phyloP scores from a whole-genome alignment of 352 stramenopile species.

The Phytophthora cryptogea region DNA sequence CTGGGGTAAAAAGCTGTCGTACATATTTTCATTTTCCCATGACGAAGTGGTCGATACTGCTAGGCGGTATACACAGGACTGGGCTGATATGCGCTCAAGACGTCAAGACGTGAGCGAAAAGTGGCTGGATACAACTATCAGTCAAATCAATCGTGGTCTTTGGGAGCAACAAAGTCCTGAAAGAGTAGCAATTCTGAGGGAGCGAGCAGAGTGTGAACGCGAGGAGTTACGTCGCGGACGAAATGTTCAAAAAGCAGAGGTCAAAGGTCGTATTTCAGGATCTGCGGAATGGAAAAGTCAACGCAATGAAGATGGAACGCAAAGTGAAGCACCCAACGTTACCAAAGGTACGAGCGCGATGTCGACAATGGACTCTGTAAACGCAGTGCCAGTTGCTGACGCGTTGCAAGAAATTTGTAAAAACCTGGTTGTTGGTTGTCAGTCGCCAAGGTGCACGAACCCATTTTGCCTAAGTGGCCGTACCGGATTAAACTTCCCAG shows the following conservation, averaged over 20 bases:
- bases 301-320: slow-evolving; percentile 65
- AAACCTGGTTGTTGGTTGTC: slow-evolving; percentile 55
- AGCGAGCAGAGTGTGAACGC: slow-evolving; percentile 44
- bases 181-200: slow-evolving; percentile 40
- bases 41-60: slow-evolving; percentile 93
- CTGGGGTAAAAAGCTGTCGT: slow-evolving; percentile 94
- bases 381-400: slow-evolving; percentile 22
- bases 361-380: slow-evolving; percentile 1
- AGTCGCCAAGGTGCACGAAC: slow-evolving; percentile 37
- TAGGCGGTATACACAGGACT: slow-evolving; percentile 75
- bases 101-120: slow-evolving; percentile 70
- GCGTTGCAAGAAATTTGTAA: slow-evolving; percentile 51
- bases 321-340: slow-evolving; percentile 6
- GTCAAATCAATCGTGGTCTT: slow-evolving; percentile 53
- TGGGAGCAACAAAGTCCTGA: slow-evolving; percentile 32
- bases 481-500: not conserved
- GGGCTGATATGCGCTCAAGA: slow-evolving; percentile 60
- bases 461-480: slow-evolving; percentile 49
- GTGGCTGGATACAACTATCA: slow-evolving; percentile 61
- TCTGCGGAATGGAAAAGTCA: slow-evolving; percentile 80
- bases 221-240: slow-evolving; percentile 49
- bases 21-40: slow-evolving; percentile 89
- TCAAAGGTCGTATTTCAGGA: slow-evolving; percentile 76
- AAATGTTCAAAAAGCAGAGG: slow-evolving; percentile 45
- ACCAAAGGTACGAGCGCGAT: not conserved